These are phyloP conservation scores for Geotrichum phurueaensis DNA, from an alignment of 1,139 yeast species.

Conservation along the genomic window DNA sequence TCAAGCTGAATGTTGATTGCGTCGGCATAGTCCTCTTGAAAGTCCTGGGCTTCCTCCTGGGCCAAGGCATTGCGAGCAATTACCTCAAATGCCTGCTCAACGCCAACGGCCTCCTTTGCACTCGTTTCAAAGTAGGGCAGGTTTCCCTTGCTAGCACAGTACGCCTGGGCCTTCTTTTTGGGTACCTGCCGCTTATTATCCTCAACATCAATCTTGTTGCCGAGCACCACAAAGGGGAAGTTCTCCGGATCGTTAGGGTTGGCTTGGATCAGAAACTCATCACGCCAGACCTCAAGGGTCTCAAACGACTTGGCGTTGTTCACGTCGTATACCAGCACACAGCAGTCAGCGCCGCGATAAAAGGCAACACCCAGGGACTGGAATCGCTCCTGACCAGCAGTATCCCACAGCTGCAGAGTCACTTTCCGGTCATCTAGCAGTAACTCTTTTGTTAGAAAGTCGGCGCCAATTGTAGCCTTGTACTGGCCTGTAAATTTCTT, in stretches of 20 bases:
- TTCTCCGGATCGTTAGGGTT: conserved; percentile 89
- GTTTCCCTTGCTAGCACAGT: conserved; percentile 81
- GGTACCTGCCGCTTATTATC: conserved; percentile 81
- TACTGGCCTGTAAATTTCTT: conserved; percentile 93
- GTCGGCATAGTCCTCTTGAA: conserved; percentile 89
- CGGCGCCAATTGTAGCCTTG: conserved; percentile 98
- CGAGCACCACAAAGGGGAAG: conserved; percentile 91
- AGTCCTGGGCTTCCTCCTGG: conserved; percentile 79
- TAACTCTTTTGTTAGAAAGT: conserved; percentile 87
- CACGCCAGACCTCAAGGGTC: conserved; percentile 86
- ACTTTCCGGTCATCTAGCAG: conserved; percentile 74
- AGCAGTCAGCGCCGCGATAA: conserved; percentile 97
- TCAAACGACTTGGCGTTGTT: conserved; percentile 91
- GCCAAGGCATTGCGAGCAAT: conserved; percentile 93
- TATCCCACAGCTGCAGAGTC: conserved; percentile 84
- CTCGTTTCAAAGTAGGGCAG: conserved; percentile 91
- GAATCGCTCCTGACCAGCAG: conserved; percentile 84
- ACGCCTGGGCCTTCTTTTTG: conserved; percentile 75
- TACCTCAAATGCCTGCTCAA: conserved; percentile 92
- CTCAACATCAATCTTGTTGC: conserved; percentile 92
- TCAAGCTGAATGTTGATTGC: conserved; percentile 93
- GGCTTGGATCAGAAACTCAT: conserved; percentile 89
- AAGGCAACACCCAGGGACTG: conserved; percentile 96
- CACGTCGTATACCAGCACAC: conserved; percentile 92
- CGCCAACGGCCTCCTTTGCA: conserved; percentile 91